These are phyloP conservation scores for Pseudotsuga menziesii DNA, from an alignment of 75 land plant genomes.

Conservation along the genomic window DNA sequence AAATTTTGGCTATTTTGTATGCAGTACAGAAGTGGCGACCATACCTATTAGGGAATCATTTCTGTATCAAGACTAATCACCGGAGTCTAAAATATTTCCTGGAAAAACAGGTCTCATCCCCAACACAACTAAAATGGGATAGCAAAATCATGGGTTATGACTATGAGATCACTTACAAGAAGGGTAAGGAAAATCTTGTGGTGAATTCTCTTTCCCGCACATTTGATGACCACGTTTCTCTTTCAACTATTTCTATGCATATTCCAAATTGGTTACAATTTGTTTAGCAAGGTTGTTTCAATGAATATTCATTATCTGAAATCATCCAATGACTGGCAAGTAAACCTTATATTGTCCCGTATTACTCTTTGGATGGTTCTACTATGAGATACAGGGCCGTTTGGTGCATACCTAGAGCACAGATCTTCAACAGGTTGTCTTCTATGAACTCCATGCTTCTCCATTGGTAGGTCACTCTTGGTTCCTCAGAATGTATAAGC, in stretches of 20 bases:
- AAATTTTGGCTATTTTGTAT: no score
- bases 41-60: no score
- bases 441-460: background rate
- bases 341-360: no score
- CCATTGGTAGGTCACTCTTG: background rate
- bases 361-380: no score
- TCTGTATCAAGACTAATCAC: no score
- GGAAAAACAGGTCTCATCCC: background rate
- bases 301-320: no score
- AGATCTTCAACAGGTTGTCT: background rate
- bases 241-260: background rate
- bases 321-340: no score
- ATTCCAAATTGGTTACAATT: background rate
- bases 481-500: background rate
- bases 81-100: background rate
- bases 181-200: background rate
- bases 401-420: background rate
- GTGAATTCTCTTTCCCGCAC: background rate
- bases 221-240: background rate
- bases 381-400: no score
- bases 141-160: background rate
- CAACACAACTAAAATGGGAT: background rate
- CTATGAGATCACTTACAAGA: background rate
- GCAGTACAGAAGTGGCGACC: no score
- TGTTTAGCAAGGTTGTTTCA: background rate